Conservation (phyloP, 768 basidiomycete species). For the Leccinellum luteum region DNA sequence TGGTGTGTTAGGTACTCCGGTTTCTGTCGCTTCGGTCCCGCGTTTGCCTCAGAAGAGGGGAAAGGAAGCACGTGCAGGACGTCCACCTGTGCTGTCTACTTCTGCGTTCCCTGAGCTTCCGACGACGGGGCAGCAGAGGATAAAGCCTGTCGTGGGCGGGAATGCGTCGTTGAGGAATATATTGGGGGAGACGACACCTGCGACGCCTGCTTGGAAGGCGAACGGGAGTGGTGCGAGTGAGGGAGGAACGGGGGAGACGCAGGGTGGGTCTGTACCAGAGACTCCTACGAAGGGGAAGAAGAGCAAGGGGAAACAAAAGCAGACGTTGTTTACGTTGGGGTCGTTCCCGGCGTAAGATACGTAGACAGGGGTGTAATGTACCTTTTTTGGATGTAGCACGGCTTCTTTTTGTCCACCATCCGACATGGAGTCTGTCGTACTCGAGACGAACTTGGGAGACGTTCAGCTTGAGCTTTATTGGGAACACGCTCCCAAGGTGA, state of each 20-base stretch:
- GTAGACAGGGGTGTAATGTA: not conserved
- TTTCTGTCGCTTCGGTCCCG: not conserved
- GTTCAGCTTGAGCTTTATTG: not conserved
- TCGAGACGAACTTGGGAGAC: not conserved
- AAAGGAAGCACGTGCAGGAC: not conserved
- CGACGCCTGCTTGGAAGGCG: slow-evolving; percentile 32
- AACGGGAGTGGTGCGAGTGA: not conserved
- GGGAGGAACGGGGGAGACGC: not conserved
- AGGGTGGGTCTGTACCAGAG: not conserved
- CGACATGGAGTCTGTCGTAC: not conserved
- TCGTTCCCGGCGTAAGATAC: slow-evolving; percentile 40
- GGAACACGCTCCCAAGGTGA: not conserved
- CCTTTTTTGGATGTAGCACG: not conserved
- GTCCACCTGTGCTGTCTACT: slow-evolving; percentile 46
- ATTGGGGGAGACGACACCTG: slow-evolving; percentile 30
- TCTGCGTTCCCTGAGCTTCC: slow-evolving; percentile 65
- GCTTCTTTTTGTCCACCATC: not conserved
- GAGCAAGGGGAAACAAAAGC: slow-evolving; percentile 80
- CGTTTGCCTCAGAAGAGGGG: slow-evolving; percentile 13
- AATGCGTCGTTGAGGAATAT: slow-evolving; percentile 70
- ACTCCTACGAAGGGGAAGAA: slow-evolving; percentile 57
- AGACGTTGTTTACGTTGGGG: slow-evolving; percentile 72
- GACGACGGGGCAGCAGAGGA: slow-evolving; percentile 44
- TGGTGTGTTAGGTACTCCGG: not conserved
- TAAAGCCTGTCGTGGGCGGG: slow-evolving; percentile 51